Evolutionary conservation across 768 basidiomycete genomes (phyloP), one percentile per base, ranked within the genome.

Genomic region (Xerocomellus amylosporus): DNA sequence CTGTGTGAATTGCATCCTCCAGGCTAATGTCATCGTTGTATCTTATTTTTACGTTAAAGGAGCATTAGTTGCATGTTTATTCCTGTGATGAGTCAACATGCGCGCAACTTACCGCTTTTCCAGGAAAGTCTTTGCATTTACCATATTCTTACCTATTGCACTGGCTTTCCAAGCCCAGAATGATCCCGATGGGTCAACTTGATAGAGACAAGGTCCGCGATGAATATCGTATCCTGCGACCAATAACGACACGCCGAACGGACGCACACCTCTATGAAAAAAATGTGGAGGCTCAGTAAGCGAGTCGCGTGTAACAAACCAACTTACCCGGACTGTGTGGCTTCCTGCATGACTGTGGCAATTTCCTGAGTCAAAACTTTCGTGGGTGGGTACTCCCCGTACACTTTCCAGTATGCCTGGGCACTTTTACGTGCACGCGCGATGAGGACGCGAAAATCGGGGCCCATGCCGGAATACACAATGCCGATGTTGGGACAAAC

Each of bases 91-190:
- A 59, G 49, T 49, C 64, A 64, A 57, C 61, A 60, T 60, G 65
- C 57, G 45, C 53, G 56, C 60, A 49, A 74, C 85, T 65, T 62
- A 94, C 93, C 97, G 86, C 75, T 99, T 99, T 75, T 99, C 97
- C 61, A 99, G 74, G 75, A 99, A 99, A 8, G 97, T 99, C 75
- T 99, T 99, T 34, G 95, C 97, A 65, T 99, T 99, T 43, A 94
- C 86, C 93, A 98, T 98, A 74, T 98, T 98, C 78, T 99, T 99
- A 38, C 97, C 97, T 64, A 98, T 99, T 12, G 97, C 97, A 69
- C 93, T 96, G 8, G 97, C 97, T 71, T 99, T 99, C 97, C 97
- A 99, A 30, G 97, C 96, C 97, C 97, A 99, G 76, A 92, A 99
- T 31, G 93, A 93, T 51, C 97, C 97, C 36, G 94, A 97, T 38